A percentile compares a stretch with the other conserved stretches of the same genome.
phyloP scores from a whole-genome alignment of 768 basidiomycete species.

The Pleurotus pulmonarius region DNA sequence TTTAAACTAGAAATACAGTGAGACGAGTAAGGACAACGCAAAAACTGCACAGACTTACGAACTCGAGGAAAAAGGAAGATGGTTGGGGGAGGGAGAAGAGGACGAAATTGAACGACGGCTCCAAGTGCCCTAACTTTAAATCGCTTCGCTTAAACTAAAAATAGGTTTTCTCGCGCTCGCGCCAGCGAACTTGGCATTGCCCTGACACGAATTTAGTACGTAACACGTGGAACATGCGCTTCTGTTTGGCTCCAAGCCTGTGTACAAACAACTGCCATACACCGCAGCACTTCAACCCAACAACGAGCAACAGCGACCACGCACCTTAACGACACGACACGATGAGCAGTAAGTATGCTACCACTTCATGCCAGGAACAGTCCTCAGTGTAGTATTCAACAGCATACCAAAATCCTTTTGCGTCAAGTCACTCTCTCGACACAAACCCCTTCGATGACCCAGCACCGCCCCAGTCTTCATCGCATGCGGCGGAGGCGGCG shows the following conservation, averaged over 20 bases:
- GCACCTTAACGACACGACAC: constrained; percentile 1
- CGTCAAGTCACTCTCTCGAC: constrained; percentile 81
- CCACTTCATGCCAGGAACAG: not conserved
- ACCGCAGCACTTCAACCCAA: not conserved
- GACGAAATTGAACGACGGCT: constrained; percentile 7
- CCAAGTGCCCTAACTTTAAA: constrained; percentile 9
- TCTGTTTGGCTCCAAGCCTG: not conserved
- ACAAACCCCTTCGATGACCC: constrained; percentile 91
- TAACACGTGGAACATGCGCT: not conserved
- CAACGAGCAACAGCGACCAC: not conserved
- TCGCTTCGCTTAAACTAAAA: not conserved
- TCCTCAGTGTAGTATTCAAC: constrained; percentile 21
- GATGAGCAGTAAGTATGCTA: constrained; percentile 9
- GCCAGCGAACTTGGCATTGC: not conserved
- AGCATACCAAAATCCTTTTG: constrained; percentile 72
- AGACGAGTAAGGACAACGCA: constrained; percentile 21
- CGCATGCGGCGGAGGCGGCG: constrained; percentile 29
- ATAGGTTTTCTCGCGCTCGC: constrained; percentile 8
- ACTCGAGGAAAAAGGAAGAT: constrained; percentile 17
- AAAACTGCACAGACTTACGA: constrained; percentile 28
- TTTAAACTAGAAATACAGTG: constrained; percentile 26
- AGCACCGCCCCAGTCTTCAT: constrained; percentile 30
- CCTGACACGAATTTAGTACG: not conserved
- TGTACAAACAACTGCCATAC: constrained; percentile 1
- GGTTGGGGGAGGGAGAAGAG: constrained; percentile 14